Evolutionary conservation across 129 eudicot species (phyloP).

Genomic region (Centella asiatica): DNA sequence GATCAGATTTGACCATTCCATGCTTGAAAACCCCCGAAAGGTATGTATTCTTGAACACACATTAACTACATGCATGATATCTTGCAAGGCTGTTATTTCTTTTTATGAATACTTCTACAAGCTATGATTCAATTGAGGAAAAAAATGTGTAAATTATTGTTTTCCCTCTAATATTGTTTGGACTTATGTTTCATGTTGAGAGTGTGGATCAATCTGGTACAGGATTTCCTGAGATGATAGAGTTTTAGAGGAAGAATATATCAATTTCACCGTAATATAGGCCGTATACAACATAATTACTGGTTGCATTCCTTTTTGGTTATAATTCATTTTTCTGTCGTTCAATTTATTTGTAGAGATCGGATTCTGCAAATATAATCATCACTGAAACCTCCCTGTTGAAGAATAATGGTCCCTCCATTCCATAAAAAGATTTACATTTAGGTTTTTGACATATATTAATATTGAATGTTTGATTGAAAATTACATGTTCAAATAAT

Average conservation of each 20-base stretch:
- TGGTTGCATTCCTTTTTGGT: not conserved
- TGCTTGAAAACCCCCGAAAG: conserved; percentile 80
- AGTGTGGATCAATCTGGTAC: not conserved
- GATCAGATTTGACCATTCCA: conserved; percentile 52
- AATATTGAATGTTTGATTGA: too few species aligned
- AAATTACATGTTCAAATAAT: too few species aligned
- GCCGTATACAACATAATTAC: not conserved
- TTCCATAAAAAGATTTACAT: too few species aligned
- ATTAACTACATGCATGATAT: not conserved
- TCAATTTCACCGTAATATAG: not conserved
- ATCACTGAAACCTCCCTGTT: too few species aligned
- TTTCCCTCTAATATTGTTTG: not conserved
- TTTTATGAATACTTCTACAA: too few species aligned
- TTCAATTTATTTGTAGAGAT: not conserved
- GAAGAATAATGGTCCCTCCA: too few species aligned
- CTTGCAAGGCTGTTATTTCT: not conserved
- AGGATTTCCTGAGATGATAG: not conserved
- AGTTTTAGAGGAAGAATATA: not conserved
- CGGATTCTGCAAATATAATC: not conserved
- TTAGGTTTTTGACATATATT: too few species aligned
- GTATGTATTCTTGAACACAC: conserved; percentile 25
- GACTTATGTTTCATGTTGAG: not conserved
- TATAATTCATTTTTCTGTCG: not conserved
- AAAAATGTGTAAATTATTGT: too few species aligned
- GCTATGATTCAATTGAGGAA: too few species aligned